Evolutionary conservation across 148 eudicot genomes (phyloP).

Genomic region (Chenopodium quinoa): DNA sequence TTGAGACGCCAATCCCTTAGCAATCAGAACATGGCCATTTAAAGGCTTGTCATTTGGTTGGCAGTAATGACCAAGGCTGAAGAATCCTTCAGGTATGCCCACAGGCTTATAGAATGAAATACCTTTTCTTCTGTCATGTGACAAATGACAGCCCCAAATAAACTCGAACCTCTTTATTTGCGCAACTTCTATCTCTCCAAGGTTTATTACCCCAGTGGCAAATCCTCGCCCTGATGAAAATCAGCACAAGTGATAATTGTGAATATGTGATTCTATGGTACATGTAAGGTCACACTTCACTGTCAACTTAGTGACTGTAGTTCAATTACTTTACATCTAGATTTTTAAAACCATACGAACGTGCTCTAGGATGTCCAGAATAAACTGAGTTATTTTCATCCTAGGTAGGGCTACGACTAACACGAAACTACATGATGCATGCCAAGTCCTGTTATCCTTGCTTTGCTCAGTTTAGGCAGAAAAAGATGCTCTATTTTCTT

Average conservation of each 20-base stretch:
- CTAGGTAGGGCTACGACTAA: background rate
- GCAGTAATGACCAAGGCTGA: conserved; percentile 73
- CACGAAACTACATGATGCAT: background rate
- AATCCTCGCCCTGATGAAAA: conserved; percentile 69
- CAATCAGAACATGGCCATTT: conserved; percentile 67
- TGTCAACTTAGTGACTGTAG: background rate
- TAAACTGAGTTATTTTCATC: background rate
- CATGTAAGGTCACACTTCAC: background rate
- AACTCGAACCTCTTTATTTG: conserved; percentile 59
- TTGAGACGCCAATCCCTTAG: conserved; percentile 36
- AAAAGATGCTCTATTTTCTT: background rate
- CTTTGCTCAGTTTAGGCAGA: background rate
- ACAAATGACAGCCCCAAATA: conserved; percentile 58
- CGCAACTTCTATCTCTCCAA: conserved; percentile 80
- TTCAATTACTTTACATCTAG: background rate
- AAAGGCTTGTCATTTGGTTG: conserved; percentile 54
- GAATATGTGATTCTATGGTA: background rate
- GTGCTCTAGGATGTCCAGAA: background rate
- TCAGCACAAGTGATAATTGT: conserved; percentile 10
- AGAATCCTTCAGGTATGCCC: conserved; percentile 63
- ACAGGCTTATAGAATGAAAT: conserved; percentile 68
- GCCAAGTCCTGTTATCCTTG: background rate
- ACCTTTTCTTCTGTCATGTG: conserved; percentile 41
- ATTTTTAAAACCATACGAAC: background rate
- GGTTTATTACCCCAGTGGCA: conserved; percentile 52